phyloP scores from a whole-genome alignment of 768 basidiomycete genomes.

The Pleurotus djamor region DNA sequence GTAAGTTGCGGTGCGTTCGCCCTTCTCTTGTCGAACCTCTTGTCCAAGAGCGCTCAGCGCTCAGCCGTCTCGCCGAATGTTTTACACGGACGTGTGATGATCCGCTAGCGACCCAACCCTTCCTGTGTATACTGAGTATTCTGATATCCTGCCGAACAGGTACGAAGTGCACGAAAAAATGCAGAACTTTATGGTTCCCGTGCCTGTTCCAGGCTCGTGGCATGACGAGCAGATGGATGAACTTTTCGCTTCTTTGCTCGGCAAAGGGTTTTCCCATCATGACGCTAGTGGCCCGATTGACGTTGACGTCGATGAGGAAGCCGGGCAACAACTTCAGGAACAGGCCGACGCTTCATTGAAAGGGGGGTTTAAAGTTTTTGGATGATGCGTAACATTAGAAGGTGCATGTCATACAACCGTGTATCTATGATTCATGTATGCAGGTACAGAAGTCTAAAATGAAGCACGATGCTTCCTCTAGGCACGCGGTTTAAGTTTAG shows the following conservation, averaged over 20 bases:
- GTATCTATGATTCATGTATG: slow-evolving; percentile 4
- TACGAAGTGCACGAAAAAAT: slow-evolving; percentile 96
- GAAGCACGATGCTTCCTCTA: too few relatives aligned
- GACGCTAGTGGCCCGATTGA: slow-evolving; percentile 21
- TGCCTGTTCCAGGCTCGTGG: slow-evolving; percentile 70
- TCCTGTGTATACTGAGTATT: background rate
- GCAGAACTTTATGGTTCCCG: slow-evolving; percentile 96
- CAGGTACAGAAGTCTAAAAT: background rate
- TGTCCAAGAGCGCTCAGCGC: too few relatives aligned
- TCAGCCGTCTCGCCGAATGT: too few relatives aligned
- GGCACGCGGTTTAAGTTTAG: too few relatives aligned
- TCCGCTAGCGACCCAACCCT: background rate
- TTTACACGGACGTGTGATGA: too few relatives aligned
- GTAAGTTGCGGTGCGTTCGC: slow-evolving; percentile 73
- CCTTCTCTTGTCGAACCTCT: background rate
- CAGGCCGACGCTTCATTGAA: slow-evolving; percentile 28
- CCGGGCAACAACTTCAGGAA: slow-evolving; percentile 22
- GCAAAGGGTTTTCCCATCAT: slow-evolving; percentile 55
- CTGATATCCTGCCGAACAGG: slow-evolving; percentile 28
- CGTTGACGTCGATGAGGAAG: slow-evolving; percentile 16
- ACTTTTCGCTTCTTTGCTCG: slow-evolving; percentile 84
- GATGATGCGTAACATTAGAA: slow-evolving; percentile 28
- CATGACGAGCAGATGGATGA: slow-evolving; percentile 97
- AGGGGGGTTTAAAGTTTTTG: slow-evolving; percentile 59
- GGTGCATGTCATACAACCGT: too few relatives aligned